Conservation (phyloP, 805 yeast genomes). For the Lachancea meyersii region DNA sequence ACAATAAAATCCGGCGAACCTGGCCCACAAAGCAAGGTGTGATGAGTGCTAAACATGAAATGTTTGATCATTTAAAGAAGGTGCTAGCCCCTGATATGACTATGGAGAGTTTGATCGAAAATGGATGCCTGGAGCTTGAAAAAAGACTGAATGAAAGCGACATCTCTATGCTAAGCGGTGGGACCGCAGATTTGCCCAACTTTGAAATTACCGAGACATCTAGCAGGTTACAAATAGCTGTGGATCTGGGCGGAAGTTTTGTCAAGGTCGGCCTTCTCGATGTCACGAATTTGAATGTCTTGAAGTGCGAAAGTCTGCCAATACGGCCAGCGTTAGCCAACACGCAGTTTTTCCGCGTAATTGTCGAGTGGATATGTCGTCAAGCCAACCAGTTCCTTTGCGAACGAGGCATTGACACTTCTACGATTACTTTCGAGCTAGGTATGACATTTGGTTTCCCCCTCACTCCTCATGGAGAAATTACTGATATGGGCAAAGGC, state of each 20-base stretch:
- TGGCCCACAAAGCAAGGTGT: too few species aligned
- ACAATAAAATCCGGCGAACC: constrained; percentile 1
- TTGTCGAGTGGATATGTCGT: constrained; percentile 17
- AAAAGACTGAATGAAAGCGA: constrained; percentile 16
- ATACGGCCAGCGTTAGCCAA: constrained; percentile 14
- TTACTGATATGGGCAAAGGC: constrained; percentile 58
- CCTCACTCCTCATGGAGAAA: constrained; percentile 27
- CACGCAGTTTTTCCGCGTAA: constrained; percentile 16
- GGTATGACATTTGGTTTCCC: constrained; percentile 33
- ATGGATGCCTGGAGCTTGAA: constrained; percentile 15
- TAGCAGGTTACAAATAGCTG: constrained; percentile 13
- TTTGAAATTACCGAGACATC: neutral
- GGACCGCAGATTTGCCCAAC: neutral
- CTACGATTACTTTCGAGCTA: constrained; percentile 15
- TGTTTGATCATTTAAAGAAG: neutral
- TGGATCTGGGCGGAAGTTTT: constrained; percentile 29
- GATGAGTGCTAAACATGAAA: neutral
- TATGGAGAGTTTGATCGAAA: constrained; percentile 9
- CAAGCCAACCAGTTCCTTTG: constrained; percentile 5
- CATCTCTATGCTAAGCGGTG: constrained; percentile 20
- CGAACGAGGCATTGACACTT: neutral
- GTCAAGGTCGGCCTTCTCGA: constrained; percentile 21
- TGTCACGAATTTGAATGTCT: constrained; percentile 12
- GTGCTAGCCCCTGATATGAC: neutral
- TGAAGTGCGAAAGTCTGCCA: constrained; percentile 13